Conservation (phyloP, 139 green algal genomes). For the Auxenochlorella pyrenoidosa region DNA sequence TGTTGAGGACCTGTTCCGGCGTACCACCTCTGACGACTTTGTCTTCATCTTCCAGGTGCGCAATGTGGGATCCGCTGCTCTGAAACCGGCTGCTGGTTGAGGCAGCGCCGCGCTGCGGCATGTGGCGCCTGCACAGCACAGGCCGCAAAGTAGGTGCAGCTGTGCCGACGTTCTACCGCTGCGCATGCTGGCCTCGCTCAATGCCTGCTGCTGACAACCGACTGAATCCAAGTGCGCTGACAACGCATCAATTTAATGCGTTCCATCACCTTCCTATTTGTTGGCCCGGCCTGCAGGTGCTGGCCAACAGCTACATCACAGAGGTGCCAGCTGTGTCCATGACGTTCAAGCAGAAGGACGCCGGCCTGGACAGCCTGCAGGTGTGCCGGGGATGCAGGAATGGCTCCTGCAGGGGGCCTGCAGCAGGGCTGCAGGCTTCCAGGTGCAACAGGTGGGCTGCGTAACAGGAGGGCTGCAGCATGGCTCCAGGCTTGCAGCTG, state of each 20-base stretch:
- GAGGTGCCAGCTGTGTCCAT: slow-evolving; percentile 27
- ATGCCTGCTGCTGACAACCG: too few relatives aligned
- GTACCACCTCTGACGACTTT: slow-evolving; percentile 76
- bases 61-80: slow-evolving; percentile 47
- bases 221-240: too few relatives aligned
- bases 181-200: too few relatives aligned
- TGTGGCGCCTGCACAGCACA: background rate
- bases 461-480: too few relatives aligned
- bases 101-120: too few relatives aligned
- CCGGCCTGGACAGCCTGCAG: slow-evolving; percentile 11
- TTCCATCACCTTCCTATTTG: background rate
- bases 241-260: too few relatives aligned
- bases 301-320: slow-evolving; percentile 24
- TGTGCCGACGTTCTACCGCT: too few relatives aligned
- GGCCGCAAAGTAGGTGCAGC: background rate
- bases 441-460: too few relatives aligned
- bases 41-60: slow-evolving; percentile 83
- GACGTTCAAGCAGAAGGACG: slow-evolving; percentile 26
- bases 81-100: background rate
- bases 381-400: background rate
- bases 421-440: too few relatives aligned
- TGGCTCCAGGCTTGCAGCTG: too few relatives aligned
- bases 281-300: background rate
- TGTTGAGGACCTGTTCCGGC: slow-evolving; percentile 60
- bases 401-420: background rate